Evolutionary conservation across 75 land plant species (phyloP), one percentile per base, ranked within the genome.

Genomic region (Larix kaempferi): DNA sequence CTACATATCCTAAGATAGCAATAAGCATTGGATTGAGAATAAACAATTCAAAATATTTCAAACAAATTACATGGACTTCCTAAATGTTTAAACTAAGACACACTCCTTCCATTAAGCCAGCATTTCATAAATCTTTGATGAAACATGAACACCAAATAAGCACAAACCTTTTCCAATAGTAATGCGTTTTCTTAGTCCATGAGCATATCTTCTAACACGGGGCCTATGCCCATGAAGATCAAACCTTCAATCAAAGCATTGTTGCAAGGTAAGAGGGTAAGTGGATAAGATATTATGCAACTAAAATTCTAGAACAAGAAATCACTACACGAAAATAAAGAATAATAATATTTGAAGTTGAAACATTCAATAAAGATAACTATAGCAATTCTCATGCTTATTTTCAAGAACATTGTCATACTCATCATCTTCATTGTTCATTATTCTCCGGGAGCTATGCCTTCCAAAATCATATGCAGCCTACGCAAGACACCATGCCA

Each of bases 151-250:
- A 27, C 6, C 33, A 15, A 29, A 3, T 1, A 10, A 59, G 61
- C 37, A 56, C 72, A 82, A 27, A 93, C 95, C 95, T 89, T 89
- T 86, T 67, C 95, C 95, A 74, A 93, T 93, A 80, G 58, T 84
- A 74, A 93, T 89, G 37, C 91, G 88, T 77, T 81, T 91, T 74
- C 52, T 90, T 63, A 93, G 74, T 33, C 83, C 88, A 77, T 83
- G 82, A 11, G 92, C 92, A 90, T 93, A 93, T 22, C 83, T 78
- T 84, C 89, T 81, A 21, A 92, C 88, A 39, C 82, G 81, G 39
- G 79, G 88, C 44, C 91, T 79, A 77, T 87, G 94, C 23, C 99
- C 98, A 74, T 87, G 91, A 74, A 96, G 84, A 26, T 92, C 88
- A 55, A 96, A 84, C 89, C 99, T 96, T 86, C 75, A 22, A 66